Base-by-base conservation (phyloP, 2,329 filamentous ascomycete genomes). In the Colletotrichum abscissum region DNA sequence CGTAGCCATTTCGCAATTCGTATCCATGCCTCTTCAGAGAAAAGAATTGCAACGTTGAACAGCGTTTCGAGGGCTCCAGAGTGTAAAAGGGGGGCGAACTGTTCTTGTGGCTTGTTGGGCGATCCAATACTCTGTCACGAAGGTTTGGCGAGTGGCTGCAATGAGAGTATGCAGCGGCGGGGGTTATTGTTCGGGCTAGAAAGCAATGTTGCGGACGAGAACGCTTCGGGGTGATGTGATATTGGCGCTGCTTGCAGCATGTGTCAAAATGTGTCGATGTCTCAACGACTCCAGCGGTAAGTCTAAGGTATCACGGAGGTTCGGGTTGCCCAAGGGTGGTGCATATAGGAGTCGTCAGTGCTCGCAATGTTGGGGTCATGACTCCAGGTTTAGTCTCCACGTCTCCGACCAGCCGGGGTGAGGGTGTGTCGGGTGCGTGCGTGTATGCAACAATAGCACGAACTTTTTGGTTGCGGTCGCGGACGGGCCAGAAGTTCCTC, bases 331-430 rank as follows among this genome's bases (percentile, higher is more conserved):
- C 30, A 26, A 56, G 52, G 38, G 57, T 55, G 59, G 55, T 73
- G 66, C 54, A 49, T 54, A 52, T 33, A 8, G 55, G 42, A 64
- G 58, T 72, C 38, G 65, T 63, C 49, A 22, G 26, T 46, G 58
- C 46, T 12, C 54, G 49, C 24, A 33, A 35, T 63, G 30, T 38
- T 38, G 66, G 66, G 66, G 70, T 73, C 66, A 73, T 73, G 66
- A 69, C 66, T 73, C 59, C 46, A 68, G 59, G 24, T 28, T 22
- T 24, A 24, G 66, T 69, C 59, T 64, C 69, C 69, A 60, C 46
- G 70, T 64, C 55, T 64, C 33, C 70, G 69, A 63, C 54, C 9
- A 35, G 54, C 65, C 22, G 65, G 52, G 49, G 52, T 26, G 33
- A 62, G 46, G 64, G 69, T 68, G 54, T 59, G 69, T 56, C 19